Conservation (phyloP, 257 asterid species). For the Eustoma russellianum region DNA sequence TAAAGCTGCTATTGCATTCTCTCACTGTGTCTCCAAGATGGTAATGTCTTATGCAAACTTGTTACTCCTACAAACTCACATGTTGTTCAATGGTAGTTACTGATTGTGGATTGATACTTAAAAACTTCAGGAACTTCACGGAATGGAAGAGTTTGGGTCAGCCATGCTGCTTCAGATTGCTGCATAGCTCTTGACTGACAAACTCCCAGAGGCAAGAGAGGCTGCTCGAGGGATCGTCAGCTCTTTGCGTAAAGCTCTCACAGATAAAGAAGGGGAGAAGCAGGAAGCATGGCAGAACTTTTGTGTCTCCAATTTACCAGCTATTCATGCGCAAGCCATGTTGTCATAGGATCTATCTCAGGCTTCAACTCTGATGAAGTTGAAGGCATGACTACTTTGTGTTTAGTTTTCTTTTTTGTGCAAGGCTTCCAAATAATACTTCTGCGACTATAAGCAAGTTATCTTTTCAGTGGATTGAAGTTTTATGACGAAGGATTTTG, state of each 20-base stretch:
- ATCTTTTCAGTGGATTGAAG: too few relatives aligned
- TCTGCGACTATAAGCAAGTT: too few relatives aligned
- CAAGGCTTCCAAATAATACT: too few relatives aligned
- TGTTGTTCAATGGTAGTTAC: not conserved
- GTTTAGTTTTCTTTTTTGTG: too few relatives aligned
- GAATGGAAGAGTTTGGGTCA: slow-evolving; percentile 66
- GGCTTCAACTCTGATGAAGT: too few relatives aligned
- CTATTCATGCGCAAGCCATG: slow-evolving; percentile 74
- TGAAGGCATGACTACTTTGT: too few relatives aligned
- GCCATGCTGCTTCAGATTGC: slow-evolving; percentile 39
- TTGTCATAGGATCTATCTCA: too few relatives aligned
- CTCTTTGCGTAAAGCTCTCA: slow-evolving; percentile 38
- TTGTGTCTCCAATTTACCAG: slow-evolving; percentile 70
- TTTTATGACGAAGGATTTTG: too few relatives aligned
- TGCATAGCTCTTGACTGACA: slow-evolving; percentile 54
- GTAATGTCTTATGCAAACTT: slow-evolving; percentile 19
- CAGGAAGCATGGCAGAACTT: slow-evolving; percentile 71
- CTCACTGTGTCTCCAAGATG: slow-evolving; percentile 69
- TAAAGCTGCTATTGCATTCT: slow-evolving; percentile 65
- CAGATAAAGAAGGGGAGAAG: slow-evolving; percentile 54
- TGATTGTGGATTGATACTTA: not conserved
- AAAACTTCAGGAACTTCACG: slow-evolving; percentile 47
- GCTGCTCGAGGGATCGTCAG: slow-evolving; percentile 59
- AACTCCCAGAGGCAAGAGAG: slow-evolving; percentile 93
- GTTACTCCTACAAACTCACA: not conserved